phyloP scores from a whole-genome alignment of 2,329 filamentous ascomycete genomes.

The Metarhizium humberi region DNA sequence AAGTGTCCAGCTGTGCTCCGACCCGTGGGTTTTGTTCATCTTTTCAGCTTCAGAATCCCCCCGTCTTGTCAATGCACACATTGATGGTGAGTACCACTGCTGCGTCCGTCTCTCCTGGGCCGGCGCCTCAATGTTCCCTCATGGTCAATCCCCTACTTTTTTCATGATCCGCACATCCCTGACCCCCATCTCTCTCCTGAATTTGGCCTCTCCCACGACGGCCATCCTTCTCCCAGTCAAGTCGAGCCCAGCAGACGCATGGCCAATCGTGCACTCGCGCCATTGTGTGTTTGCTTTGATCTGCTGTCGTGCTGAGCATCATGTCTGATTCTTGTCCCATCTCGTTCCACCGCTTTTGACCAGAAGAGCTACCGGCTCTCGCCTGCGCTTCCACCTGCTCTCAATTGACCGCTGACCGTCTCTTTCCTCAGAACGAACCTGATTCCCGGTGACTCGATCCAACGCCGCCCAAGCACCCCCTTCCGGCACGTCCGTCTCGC shows the following conservation, averaged over 20 bases:
- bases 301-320: background rate
- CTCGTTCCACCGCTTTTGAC: background rate
- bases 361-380: background rate
- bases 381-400: background rate
- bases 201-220: background rate
- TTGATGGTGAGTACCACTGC: slow-evolving; percentile 1
- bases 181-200: background rate
- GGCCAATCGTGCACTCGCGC: background rate
- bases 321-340: background rate
- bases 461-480: background rate
- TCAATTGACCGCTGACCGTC: background rate
- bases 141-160: background rate
- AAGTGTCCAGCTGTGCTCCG: background rate
- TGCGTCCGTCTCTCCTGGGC: background rate
- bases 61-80: no score
- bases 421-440: background rate
- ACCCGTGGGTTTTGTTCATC: background rate
- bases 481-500: background rate
- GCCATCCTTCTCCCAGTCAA: no score
- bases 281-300: background rate
- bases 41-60: background rate
- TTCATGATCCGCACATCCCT: background rate
- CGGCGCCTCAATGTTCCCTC: no score
- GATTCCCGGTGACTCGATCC: background rate
- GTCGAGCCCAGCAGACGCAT: background rate